These are phyloP conservation scores for Oropetium thomaeum DNA, from an alignment of 176 grass and related monocot species.

Conservation along the genomic window DNA sequence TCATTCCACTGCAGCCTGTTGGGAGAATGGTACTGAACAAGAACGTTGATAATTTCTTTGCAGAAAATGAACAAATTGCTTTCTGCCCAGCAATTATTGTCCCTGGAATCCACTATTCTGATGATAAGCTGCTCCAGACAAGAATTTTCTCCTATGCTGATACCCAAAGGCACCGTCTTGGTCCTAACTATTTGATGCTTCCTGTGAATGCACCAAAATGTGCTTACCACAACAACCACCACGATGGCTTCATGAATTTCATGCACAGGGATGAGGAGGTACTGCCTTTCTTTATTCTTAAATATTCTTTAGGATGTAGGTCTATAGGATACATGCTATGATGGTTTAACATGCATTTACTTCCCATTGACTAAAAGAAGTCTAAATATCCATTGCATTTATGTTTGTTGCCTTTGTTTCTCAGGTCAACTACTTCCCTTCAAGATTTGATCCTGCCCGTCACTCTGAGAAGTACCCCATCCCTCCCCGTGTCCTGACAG, in stretches of 20 bases:
- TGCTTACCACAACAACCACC: conserved; percentile 85
- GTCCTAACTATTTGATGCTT: conserved; percentile 86
- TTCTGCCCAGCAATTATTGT: conserved; percentile 88
- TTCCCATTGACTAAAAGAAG: not conserved
- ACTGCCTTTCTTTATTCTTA: not conserved
- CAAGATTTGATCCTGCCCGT: conserved; percentile 61
- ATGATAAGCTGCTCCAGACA: conserved; percentile 89
- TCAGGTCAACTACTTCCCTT: conserved; percentile 93
- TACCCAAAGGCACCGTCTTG: conserved; percentile 86
- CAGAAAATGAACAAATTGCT: conserved; percentile 79
- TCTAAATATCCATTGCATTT: not conserved
- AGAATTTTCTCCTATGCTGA: conserved; percentile 88
- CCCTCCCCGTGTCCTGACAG: conserved; percentile 49
- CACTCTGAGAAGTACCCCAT: conserved; percentile 72
- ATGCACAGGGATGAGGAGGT: conserved; percentile 97
- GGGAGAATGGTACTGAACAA: conserved; percentile 89
- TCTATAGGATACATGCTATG: not conserved
- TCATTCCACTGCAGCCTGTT: conserved; percentile 77
- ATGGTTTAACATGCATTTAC: conserved; percentile 14
- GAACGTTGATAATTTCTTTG: conserved; percentile 87
- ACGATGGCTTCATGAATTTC: conserved; percentile 89
- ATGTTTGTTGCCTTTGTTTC: conserved; percentile 1
- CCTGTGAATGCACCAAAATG: conserved; percentile 85
- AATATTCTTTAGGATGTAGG: not conserved
- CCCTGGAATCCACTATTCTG: conserved; percentile 86